phyloP scores from a whole-genome alignment of 23 red algal genomes.

The Gracilaria gracilis region DNA sequence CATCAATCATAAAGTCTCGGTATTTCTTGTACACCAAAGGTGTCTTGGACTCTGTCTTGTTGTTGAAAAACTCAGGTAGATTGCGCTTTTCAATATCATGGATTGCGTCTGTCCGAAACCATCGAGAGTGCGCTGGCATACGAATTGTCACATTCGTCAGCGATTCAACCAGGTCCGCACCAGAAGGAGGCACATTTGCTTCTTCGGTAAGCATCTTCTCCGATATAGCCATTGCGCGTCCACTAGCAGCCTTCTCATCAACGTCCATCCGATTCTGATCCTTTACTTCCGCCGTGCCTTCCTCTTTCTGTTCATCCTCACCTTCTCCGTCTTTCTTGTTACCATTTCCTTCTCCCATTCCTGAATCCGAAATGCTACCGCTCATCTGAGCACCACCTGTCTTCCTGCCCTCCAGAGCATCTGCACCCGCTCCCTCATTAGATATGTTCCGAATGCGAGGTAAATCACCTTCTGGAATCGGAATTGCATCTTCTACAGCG shows the following conservation, averaged over 20 bases:
- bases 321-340: slow-evolving; percentile 5
- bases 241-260: slow-evolving; percentile 42
- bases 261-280: slow-evolving; percentile 49
- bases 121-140: slow-evolving; percentile 87
- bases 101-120: slow-evolving; percentile 89
- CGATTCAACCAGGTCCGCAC: slow-evolving; percentile 60
- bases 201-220: slow-evolving; percentile 61
- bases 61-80: slow-evolving; percentile 93
- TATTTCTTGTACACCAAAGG: slow-evolving; percentile 87
- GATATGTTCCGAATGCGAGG: slow-evolving; percentile 72
- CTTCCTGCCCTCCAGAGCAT: neutral
- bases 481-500: slow-evolving; percentile 50
- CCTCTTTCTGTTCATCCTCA: neutral
- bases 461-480: slow-evolving; percentile 59
- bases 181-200: slow-evolving; percentile 50
- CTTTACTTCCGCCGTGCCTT: neutral
- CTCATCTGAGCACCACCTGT: neutral
- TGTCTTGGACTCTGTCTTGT: slow-evolving; percentile 87
- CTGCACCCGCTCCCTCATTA: slow-evolving; percentile 14
- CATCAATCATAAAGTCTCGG: slow-evolving; percentile 94
- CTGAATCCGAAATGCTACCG: slow-evolving; percentile 18
- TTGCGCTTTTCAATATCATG: slow-evolving; percentile 91
- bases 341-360: neutral
- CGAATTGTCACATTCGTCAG: slow-evolving; percentile 69
- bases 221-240: slow-evolving; percentile 55